phyloP scores from a whole-genome alignment of 225 moss, liverwort and hornwort genomes.

The Takakia lepidozioides region DNA sequence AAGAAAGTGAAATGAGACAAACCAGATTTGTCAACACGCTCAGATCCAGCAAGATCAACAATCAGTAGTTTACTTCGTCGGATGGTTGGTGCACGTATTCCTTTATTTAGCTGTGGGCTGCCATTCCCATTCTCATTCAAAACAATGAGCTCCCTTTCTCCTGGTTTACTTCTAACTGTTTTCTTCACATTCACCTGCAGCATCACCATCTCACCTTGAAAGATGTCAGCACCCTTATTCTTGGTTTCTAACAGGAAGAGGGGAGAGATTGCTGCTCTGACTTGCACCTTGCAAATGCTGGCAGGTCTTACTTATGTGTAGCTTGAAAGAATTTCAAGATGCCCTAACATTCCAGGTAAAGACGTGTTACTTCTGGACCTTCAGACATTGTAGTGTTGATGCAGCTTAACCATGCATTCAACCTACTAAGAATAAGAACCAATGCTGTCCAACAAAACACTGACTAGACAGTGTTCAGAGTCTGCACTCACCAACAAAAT shows the following conservation, averaged over 20 bases:
- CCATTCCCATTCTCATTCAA: constrained; percentile 59
- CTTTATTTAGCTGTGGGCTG: constrained; percentile 45
- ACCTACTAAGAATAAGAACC: too few species aligned
- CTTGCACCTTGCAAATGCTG: too few species aligned
- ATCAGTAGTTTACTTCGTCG: constrained; percentile 82
- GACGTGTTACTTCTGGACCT: not conserved
- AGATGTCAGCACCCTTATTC: too few species aligned
- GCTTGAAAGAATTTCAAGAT: too few species aligned
- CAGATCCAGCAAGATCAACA: constrained; percentile 91
- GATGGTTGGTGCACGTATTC: constrained; percentile 63
- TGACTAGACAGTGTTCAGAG: not conserved
- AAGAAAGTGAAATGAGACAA: constrained; percentile 3
- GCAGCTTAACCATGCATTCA: not conserved
- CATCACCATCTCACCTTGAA: too few species aligned
- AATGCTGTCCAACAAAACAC: too few species aligned
- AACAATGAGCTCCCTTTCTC: constrained; percentile 37
- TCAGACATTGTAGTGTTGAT: not conserved
- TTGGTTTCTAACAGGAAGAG: too few species aligned
- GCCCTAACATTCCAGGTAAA: too few species aligned
- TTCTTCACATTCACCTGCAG: constrained; percentile 72
- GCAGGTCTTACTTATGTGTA: too few species aligned
- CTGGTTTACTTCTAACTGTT: constrained; percentile 47
- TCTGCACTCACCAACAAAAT: constrained; percentile 61
- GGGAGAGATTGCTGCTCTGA: too few species aligned
- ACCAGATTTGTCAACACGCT: constrained; percentile 91